phyloP scores from a whole-genome alignment of 495 filamentous ascomycete genomes.

The Xylaria bambusicola region DNA sequence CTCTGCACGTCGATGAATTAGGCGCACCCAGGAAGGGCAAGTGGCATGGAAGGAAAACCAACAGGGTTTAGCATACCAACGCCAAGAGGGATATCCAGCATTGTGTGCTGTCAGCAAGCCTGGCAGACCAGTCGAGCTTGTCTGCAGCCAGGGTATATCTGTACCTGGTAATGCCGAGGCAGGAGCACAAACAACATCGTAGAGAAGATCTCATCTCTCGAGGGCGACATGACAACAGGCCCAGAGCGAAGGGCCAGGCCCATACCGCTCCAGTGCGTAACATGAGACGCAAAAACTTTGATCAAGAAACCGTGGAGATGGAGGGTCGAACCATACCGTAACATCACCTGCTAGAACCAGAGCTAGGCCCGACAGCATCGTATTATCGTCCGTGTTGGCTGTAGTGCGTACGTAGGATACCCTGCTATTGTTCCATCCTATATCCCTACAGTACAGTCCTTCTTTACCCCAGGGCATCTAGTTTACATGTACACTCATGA shows the following conservation, averaged over 20 bases:
- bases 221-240: neutral
- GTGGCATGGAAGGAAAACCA: constrained; percentile 28
- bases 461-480: too few relatives aligned
- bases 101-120: constrained; percentile 12
- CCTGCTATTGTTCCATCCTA: constrained; percentile 5
- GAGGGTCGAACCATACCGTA: neutral
- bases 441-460: neutral
- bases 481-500: too few relatives aligned
- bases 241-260: too few relatives aligned
- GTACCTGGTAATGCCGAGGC: neutral
- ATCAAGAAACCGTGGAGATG: neutral
- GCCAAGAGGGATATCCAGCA: constrained; percentile 1
- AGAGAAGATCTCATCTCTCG: too few relatives aligned
- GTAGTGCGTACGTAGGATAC: neutral
- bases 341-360: constrained; percentile 14
- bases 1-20: constrained; percentile 33
- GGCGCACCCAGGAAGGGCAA: constrained; percentile 27
- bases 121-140: constrained; percentile 9
- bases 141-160: constrained; percentile 1
- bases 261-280: too few relatives aligned
- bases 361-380: constrained; percentile 1
- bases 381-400: neutral
- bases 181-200: constrained; percentile 7
- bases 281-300: too few relatives aligned
- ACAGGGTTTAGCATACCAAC: constrained; percentile 8